Conservation (phyloP, 306 rosid genomes). For the Glycine soja region DNA sequence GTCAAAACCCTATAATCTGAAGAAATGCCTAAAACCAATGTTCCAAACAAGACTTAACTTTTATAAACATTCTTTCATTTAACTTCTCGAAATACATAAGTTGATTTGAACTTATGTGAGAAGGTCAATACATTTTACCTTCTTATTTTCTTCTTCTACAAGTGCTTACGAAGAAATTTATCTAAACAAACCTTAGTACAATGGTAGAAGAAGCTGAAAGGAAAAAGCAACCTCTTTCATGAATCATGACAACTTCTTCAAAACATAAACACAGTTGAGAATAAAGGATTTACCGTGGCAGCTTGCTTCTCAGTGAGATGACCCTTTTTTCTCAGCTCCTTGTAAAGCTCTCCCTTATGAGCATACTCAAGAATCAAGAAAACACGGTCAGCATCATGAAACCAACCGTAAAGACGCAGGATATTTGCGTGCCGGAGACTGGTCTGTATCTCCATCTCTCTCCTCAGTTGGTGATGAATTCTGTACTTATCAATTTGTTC, state of each 20-base stretch:
- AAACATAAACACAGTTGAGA: neutral
- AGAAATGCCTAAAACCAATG: neutral
- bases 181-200: no score
- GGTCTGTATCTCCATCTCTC: slow-evolving; percentile 88
- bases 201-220: no score
- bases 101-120: no score
- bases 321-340: slow-evolving; percentile 58
- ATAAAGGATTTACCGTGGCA: slow-evolving; percentile 60
- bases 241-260: no score
- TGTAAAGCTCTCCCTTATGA: slow-evolving; percentile 84
- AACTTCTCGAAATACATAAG: no score
- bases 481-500: slow-evolving; percentile 76
- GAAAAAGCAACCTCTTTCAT: no score
- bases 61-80: no score
- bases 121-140: no score
- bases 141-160: no score
- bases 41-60: no score
- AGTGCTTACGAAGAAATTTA: no score
- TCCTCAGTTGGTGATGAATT: slow-evolving; percentile 74
- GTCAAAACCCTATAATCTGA: no score
- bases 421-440: slow-evolving; percentile 73
- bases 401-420: slow-evolving; percentile 81
- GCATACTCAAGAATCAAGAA: slow-evolving; percentile 90
- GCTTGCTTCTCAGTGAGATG: slow-evolving; percentile 75
- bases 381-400: slow-evolving; percentile 73